Evolutionary conservation across 768 basidiomycete species (phyloP), one percentile per base, ranked within the genome.

Genomic region (Boletus eberwhitei): DNA sequence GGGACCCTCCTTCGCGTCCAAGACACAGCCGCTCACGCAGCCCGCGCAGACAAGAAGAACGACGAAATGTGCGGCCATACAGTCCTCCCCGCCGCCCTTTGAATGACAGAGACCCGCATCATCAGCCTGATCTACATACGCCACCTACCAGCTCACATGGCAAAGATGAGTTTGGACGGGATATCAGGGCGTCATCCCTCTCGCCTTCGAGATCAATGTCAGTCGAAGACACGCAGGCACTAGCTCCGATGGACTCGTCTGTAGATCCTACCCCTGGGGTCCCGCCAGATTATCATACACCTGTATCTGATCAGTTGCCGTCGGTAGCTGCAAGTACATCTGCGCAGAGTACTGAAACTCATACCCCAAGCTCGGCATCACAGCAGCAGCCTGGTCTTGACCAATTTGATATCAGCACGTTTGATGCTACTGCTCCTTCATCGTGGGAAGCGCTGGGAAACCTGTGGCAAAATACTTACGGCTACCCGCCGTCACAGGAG

Each of bases 131-230:
- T 52, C 52, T 64, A 53, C 50, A 51, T 32, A 48, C 60, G 21
- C 44, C 67, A 38, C 60, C 58, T 65, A 59, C 59, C 48, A 73
- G 65, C 46, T 66, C 66, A 50, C 60, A 68, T n/a, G 84, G 74
- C 53, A 90, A 84, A 71, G 90, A 93, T 79, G 90, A 93, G 71
- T 93, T 93, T 71, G 90, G 90, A 61, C 85, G 90, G 63, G 89
- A 92, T 68, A 78, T 90, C 65, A 79, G 90, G 62, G 73, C 80
- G 35, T 71, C 74, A 39, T 84, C 87, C 37, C 50, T 56, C 45
- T 68, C 70, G 52, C 69, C 63, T 48, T 68, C 72, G 35, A 64
- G 70, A 52, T 61, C 71, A 4, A 48, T 42, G 48, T 66, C 66
- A 43, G 55, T 52, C 52, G 65, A 66, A 55, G 60, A 60, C 60